These are phyloP conservation scores for Escallonia herrerae DNA, from an alignment of 129 eudicot genomes.

Conservation along the genomic window DNA sequence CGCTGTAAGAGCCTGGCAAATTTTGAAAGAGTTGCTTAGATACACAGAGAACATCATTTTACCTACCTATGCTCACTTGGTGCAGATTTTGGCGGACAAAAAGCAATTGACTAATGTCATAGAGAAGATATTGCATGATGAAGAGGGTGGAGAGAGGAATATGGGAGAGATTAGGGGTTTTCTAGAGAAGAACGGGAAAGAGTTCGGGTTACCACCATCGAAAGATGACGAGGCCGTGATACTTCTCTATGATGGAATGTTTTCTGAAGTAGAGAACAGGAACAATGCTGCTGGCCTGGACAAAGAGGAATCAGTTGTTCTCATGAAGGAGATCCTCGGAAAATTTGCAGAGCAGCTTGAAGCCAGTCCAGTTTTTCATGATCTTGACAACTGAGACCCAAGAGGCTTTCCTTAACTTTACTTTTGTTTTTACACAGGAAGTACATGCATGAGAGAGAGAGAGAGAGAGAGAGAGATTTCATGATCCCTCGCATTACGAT, in stretches of 20 bases:
- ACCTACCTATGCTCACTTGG: not conserved
- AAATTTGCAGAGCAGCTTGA: conserved; percentile 31
- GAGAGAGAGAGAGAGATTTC: no score
- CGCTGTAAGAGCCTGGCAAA: no score
- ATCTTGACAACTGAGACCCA: conserved; percentile 10
- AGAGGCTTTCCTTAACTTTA: not conserved
- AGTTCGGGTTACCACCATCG: conserved; percentile 30
- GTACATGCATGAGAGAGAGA: no score
- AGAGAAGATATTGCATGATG: conserved; percentile 17
- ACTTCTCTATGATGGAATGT: conserved; percentile 24
- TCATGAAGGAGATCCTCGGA: conserved; percentile 23
- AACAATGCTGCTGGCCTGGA: not conserved
- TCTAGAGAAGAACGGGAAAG: conserved; percentile 20
- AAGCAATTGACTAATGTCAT: conserved; percentile 12
- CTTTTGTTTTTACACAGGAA: no score
- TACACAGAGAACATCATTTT: no score
- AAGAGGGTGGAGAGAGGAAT: not conserved
- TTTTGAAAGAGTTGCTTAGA: no score
- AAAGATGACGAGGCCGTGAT: conserved; percentile 13
- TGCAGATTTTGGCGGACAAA: conserved; percentile 32
- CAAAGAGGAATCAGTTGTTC: conserved; percentile 13
- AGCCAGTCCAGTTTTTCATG: conserved; percentile 31
- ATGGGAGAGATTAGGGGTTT: conserved; percentile 1
- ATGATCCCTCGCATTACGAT: no score
- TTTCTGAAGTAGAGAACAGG: conserved; percentile 6